phyloP scores from a whole-genome alignment of 2,329 filamentous ascomycete genomes.

The Westerdykella sp. region DNA sequence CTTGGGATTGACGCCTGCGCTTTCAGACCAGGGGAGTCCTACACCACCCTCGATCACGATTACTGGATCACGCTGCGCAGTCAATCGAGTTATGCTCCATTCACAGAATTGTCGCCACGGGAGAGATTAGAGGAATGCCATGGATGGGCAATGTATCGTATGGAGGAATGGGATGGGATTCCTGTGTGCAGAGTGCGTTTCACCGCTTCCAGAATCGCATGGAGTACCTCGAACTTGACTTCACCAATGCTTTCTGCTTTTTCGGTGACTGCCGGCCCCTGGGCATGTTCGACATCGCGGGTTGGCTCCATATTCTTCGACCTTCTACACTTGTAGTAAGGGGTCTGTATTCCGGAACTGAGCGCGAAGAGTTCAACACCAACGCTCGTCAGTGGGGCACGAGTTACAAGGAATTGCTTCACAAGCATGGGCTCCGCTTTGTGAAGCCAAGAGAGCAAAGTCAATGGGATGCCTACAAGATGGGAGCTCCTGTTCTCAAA shows the following conservation, averaged over 20 bases:
- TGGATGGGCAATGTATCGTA: background rate
- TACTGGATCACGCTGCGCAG: background rate
- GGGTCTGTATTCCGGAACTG: no score
- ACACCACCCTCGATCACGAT: no score
- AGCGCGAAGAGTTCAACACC: no score
- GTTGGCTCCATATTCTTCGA: conserved; percentile 11
- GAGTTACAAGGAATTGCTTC: no score
- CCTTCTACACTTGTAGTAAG: background rate
- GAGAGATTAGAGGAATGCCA: background rate
- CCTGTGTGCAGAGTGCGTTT: no score
- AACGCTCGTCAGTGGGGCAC: no score
- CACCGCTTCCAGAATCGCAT: background rate
- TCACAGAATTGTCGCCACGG: background rate
- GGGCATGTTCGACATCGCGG: background rate
- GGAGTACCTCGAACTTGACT: conserved; percentile 3
- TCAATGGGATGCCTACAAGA: no score
- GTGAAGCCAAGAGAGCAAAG: no score
- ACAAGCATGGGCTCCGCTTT: no score
- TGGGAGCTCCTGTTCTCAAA: no score
- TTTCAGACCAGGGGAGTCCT: background rate
- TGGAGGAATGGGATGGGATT: background rate
- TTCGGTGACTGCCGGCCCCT: conserved; percentile 1
- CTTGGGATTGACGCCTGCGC: background rate
- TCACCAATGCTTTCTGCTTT: conserved; percentile 8
- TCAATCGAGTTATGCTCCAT: background rate